Evolutionary conservation across 148 eudicot genomes (phyloP).

Genomic region (Diospyros kaki): DNA sequence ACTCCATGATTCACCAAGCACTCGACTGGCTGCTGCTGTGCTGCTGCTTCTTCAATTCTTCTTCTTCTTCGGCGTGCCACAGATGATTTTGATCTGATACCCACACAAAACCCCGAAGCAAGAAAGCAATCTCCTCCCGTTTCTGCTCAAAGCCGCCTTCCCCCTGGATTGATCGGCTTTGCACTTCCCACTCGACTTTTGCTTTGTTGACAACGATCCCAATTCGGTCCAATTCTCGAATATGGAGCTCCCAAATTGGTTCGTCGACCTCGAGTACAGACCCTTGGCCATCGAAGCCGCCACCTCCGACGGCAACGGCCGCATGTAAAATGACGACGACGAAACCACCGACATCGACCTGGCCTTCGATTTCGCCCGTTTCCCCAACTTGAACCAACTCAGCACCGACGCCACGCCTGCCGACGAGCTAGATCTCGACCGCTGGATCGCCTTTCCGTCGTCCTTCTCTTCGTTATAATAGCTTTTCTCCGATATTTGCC

Average conservation of each 20-base stretch:
- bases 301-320: conserved; percentile 13
- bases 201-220: background rate
- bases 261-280: background rate
- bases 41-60: conserved; percentile 1
- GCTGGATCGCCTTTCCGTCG: background rate
- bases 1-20: no score
- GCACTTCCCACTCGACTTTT: background rate
- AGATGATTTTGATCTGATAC: conserved; percentile 23
- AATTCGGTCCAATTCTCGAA: conserved; percentile 16
- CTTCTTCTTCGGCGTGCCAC: conserved; percentile 19
- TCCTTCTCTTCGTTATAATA: background rate
- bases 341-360: background rate
- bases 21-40: no score
- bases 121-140: conserved; percentile 25
- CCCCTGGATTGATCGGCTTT: background rate
- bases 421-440: background rate
- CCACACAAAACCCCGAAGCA: conserved; percentile 27
- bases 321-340: background rate
- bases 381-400: no score
- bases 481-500: background rate
- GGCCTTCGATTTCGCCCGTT: background rate
- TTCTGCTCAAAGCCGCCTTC: background rate
- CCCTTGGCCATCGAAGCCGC: conserved; percentile 9
- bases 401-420: background rate
- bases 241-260: conserved; percentile 9